Evolutionary conservation across 805 yeast genomes (phyloP).

Genomic region (Candida loeiensis): DNA sequence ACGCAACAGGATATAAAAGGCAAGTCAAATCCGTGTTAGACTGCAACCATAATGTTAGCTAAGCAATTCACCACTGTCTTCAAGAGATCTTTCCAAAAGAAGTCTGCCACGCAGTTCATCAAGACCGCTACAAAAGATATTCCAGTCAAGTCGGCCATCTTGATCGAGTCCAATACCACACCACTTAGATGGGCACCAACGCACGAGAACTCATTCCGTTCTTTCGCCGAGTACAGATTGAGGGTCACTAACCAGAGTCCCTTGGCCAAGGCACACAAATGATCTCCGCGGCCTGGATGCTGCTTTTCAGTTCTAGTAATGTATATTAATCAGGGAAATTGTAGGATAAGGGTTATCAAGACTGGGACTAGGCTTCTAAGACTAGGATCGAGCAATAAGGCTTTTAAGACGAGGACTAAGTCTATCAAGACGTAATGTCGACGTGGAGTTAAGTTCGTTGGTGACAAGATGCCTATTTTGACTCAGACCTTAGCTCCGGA

Average conservation of each 20-base stretch:
- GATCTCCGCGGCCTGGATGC: neutral
- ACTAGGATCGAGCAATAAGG: no score
- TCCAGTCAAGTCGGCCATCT: slow-evolving; percentile 7
- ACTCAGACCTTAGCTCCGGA: no score
- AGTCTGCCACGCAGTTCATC: slow-evolving; percentile 23
- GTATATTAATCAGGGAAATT: neutral
- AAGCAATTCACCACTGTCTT: slow-evolving; percentile 24
- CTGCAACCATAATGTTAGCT: slow-evolving; percentile 3
- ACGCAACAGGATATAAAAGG: slow-evolving; percentile 2
- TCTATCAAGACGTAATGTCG: no score
- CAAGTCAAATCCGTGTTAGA: neutral
- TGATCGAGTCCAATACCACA: slow-evolving; percentile 15
- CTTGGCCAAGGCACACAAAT: slow-evolving; percentile 27
- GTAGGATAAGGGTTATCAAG: no score
- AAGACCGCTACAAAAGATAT: slow-evolving; percentile 18
- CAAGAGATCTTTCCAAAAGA: slow-evolving; percentile 26
- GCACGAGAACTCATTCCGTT: slow-evolving; percentile 37
- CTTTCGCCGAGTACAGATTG: slow-evolving; percentile 44
- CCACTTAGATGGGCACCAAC: slow-evolving; percentile 36
- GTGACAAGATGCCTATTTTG: no score
- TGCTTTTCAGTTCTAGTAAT: slow-evolving; percentile 6
- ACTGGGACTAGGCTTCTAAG: no score
- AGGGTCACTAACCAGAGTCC: slow-evolving; percentile 41
- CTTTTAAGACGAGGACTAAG: no score
- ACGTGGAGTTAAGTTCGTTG: no score